phyloP scores from a whole-genome alignment of 1,139 yeast genomes.

The Keqinozyma sinolaborantium region DNA sequence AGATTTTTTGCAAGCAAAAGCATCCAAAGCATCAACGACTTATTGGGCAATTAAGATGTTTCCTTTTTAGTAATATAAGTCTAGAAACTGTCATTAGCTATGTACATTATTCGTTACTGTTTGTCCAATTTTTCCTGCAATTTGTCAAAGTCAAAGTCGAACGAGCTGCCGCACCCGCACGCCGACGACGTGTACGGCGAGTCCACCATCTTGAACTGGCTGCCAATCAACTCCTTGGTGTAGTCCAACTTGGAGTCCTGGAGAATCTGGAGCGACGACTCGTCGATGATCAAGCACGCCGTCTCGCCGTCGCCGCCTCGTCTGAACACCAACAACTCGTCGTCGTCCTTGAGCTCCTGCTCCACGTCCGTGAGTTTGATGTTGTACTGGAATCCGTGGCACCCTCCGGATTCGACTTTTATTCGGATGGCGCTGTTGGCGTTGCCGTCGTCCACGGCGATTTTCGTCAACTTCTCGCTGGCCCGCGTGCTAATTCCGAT shows the following conservation, averaged over 20 bases:
- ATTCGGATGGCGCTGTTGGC: constrained; percentile 66
- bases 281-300: constrained; percentile 75
- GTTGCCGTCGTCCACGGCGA: constrained; percentile 56
- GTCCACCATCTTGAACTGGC: constrained; percentile 86
- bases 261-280: constrained; percentile 73
- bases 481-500: constrained; percentile 43
- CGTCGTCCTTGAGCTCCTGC: constrained; percentile 33
- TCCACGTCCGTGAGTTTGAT: constrained; percentile 55
- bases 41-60: neutral
- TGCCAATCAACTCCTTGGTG: constrained; percentile 90
- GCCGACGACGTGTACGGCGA: constrained; percentile 88
- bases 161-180: constrained; percentile 97
- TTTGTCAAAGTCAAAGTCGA: constrained; percentile 79
- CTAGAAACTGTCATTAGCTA: neutral
- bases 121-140: constrained; percentile 21
- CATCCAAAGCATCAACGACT: constrained; percentile 20
- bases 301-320: constrained; percentile 41
- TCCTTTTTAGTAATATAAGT: neutral
- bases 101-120: constrained; percentile 1
- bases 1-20: constrained; percentile 76
- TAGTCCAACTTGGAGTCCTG: constrained; percentile 88
- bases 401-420: constrained; percentile 95
- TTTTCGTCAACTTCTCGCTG: constrained; percentile 47
- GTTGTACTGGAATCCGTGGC: constrained; percentile 95
- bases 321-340: constrained; percentile 52